Percentiles rank a stretch among this genome's conserved stretches.
phyloP scores from a whole-genome alignment of 2,329 filamentous ascomycete genomes.

The Alternaria dauci region DNA sequence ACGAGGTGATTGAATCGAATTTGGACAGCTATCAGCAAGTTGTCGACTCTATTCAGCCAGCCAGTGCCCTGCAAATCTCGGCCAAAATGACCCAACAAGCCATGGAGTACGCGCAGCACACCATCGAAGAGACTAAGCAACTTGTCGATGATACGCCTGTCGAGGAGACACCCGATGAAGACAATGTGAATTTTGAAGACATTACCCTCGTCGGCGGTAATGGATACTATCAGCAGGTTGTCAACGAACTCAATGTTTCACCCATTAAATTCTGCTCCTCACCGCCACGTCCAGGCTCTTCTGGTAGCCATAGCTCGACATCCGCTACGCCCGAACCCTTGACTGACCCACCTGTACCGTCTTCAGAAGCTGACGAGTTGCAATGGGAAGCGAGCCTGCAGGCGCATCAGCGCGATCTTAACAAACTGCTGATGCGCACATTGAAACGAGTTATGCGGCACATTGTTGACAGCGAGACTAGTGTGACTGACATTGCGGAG shows the following conservation, averaged over 20 bases:
- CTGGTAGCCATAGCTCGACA: constrained; percentile 41
- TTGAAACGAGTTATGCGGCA: constrained; percentile 56
- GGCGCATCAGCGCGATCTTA: constrained; percentile 51
- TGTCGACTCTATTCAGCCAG: neutral
- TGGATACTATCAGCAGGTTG: constrained; percentile 1
- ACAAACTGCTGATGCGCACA: constrained; percentile 51
- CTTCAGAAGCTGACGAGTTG: constrained; percentile 41
- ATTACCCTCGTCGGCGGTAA: constrained; percentile 15
- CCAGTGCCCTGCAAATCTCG: neutral
- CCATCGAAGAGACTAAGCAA: neutral
- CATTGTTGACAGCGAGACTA: constrained; percentile 58
- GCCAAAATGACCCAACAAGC: neutral
- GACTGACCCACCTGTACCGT: constrained; percentile 27
- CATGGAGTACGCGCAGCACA: neutral
- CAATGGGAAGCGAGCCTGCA: constrained; percentile 52
- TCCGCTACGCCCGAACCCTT: constrained; percentile 33
- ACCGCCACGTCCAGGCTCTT: constrained; percentile 27
- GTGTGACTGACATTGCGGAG: constrained; percentile 54
- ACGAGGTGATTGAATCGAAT: neutral
- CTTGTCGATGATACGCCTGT: constrained; percentile 9
- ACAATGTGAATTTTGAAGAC: constrained; percentile 20
- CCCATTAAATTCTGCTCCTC: constrained; percentile 33
- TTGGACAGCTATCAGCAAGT: neutral
- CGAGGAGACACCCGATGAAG: neutral
- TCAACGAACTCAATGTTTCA: constrained; percentile 2